These are phyloP conservation scores for Boletus patriciae DNA, from an alignment of 768 basidiomycete genomes.

Conservation along the genomic window DNA sequence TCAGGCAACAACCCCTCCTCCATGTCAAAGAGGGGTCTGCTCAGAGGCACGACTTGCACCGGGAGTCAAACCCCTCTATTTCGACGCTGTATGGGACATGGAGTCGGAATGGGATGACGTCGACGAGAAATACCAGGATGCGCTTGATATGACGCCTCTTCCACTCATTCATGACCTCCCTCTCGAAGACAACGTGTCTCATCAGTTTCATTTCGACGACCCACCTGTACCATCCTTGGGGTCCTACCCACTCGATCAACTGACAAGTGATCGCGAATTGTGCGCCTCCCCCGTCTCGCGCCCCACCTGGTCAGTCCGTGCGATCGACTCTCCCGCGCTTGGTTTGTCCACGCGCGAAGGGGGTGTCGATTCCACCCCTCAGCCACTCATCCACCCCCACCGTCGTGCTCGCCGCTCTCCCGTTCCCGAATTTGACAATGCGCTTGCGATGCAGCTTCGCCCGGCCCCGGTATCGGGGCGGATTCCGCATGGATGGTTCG, in stretches of 20 bases:
- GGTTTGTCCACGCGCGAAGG: conserved; percentile 14
- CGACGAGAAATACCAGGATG: conserved; percentile 34
- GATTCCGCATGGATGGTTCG: conserved; percentile 80
- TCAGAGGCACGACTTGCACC: not conserved
- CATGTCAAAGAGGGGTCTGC: conserved; percentile 3
- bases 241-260: conserved; percentile 8
- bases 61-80: conserved; percentile 5
- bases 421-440: conserved; percentile 56
- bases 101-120: conserved; percentile 27
- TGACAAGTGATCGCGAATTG: conserved; percentile 12
- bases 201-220: conserved; percentile 10
- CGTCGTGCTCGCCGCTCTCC: conserved; percentile 40
- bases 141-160: conserved; percentile 29
- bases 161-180: conserved; percentile 21
- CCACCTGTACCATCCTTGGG: conserved; percentile 9
- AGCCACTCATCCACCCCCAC: conserved; percentile 21
- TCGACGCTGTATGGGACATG: conserved; percentile 17
- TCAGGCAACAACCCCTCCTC: not conserved
- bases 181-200: conserved; percentile 9
- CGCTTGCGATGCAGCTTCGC: conserved; percentile 78
- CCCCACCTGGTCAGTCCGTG: conserved; percentile 33
- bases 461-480: conserved; percentile 66
- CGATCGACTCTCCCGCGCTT: conserved; percentile 23
- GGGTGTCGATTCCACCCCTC: conserved; percentile 3
- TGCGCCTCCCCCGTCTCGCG: conserved; percentile 15